These are phyloP conservation scores for Crithidia mellificae DNA, from an alignment of 208 protist species.

Conservation along the genomic window DNA sequence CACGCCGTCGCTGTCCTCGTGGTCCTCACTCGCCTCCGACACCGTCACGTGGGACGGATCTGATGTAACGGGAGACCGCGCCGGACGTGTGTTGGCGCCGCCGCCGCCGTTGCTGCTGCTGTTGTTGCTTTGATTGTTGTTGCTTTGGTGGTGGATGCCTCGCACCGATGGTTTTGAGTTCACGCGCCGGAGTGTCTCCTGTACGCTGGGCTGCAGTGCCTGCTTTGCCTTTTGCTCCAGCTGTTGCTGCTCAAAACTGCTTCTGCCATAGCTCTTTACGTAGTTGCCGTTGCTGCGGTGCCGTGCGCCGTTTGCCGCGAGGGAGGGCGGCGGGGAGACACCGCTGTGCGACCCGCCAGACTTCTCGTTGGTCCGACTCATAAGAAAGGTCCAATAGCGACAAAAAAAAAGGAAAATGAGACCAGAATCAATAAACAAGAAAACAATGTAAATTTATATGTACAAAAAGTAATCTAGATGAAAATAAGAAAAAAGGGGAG, in stretches of 20 bases:
- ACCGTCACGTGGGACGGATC: neutral
- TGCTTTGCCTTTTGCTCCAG: constrained; percentile 9
- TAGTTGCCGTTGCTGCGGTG: constrained; percentile 27
- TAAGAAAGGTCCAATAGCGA: neutral
- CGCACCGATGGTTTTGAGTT: constrained; percentile 5
- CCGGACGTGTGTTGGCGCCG: neutral
- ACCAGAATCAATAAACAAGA: no score
- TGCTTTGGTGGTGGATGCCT: no score
- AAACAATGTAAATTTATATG: no score
- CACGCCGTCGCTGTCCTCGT: constrained; percentile 5
- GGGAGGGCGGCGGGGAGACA: constrained; percentile 27
- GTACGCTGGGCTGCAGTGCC: constrained; percentile 5
- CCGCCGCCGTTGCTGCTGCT: neutral
- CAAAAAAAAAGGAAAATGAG: constrained; percentile 3
- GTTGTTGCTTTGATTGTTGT: no score
- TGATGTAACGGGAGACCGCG: neutral
- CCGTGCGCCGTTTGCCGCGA: constrained; percentile 2
- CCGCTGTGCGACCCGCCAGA: neutral
- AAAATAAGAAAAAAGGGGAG: no score
- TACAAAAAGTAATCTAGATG: no score
- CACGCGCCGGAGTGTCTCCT: constrained; percentile 12
- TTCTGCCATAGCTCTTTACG: constrained; percentile 24
- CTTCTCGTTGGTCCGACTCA: constrained; percentile 8
- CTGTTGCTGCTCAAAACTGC: constrained; percentile 22
- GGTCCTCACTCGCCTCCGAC: neutral